Evolutionary conservation across 2,329 filamentous ascomycete species (phyloP), one percentile per base, ranked within the genome.

Genomic region (Macrophomina phaseolina): DNA sequence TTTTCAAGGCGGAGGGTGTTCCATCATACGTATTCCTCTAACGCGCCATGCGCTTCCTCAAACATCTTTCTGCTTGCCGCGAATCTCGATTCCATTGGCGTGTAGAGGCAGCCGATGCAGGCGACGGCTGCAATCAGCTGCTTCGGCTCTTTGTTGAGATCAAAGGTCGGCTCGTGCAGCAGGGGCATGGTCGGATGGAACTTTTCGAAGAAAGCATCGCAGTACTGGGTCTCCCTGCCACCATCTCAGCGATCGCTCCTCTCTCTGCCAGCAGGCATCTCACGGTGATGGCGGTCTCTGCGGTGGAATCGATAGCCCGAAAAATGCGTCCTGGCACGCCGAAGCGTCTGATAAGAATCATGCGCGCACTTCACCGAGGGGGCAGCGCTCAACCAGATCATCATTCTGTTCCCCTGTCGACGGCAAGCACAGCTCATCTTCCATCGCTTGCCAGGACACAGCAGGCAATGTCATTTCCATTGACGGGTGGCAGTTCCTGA

Each of bases 121-220:
- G 12, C 34, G 7, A 48, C 56, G 4, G 56, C 56, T 0, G 23
- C 42, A 11, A 46, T 4, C 28, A 60, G 9, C 9, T 23, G 5
- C 16, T 60, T 46, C 9, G 56, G 40, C 6, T 38, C 56, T 8
- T 16, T 48, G 7, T 5, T 28, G 7, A 48, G 11, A 12, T 46
- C 40, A 14, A 60, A 60, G 16, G 23, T 60, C 7, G 56, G 56
- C 16, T 60, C 56, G 9, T 60, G 56, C 14, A 60, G 2, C 1
- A 12, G 46, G 5, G 56, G 56, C 56, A 60, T 60, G 11, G 56
- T 60, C 6, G 40, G 40, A 7, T 60, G 56, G 7, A 60, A 60
- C 6, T 46, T 60, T 6, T 9, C 4, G 40, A 60, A 60, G 30
- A 48, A 60, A 2, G 40, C 56, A n/a, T 60, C 16, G 16, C 56